Evolutionary conservation across 345 rosid species (phyloP).

Genomic region (Euphorbia tirucalli): DNA sequence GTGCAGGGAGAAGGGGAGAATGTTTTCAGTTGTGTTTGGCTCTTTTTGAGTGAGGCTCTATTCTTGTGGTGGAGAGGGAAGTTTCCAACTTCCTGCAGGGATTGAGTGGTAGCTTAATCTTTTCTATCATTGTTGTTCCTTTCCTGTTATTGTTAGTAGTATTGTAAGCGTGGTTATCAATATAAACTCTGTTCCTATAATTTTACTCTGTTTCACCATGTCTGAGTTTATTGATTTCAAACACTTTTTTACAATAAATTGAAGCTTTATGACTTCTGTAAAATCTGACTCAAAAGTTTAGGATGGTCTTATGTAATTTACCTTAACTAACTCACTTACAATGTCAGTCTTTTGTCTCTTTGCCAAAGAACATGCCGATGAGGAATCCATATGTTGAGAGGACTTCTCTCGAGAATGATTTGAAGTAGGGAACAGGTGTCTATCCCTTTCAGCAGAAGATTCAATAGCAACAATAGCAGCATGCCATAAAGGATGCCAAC

Average conservation of each 20-base stretch:
- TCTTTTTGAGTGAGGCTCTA: too few relatives aligned
- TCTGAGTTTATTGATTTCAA: not conserved
- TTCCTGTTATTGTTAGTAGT: too few relatives aligned
- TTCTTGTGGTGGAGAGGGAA: too few relatives aligned
- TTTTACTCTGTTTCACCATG: too few relatives aligned
- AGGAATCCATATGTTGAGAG: constrained; percentile 24
- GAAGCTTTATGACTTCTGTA: not conserved
- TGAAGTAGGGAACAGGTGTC: constrained; percentile 46
- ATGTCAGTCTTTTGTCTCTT: constrained; percentile 58
- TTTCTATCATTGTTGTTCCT: too few relatives aligned
- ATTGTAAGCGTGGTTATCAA: too few relatives aligned
- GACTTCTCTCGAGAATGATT: constrained; percentile 23
- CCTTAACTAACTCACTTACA: constrained; percentile 34
- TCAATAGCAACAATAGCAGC: constrained; percentile 81
- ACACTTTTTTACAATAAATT: not conserved
- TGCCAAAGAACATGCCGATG: constrained; percentile 35
- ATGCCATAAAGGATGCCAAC: constrained; percentile 75
- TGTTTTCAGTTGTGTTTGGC: too few relatives aligned
- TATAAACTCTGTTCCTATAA: too few relatives aligned
- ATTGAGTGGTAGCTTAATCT: too few relatives aligned
- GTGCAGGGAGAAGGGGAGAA: too few relatives aligned
- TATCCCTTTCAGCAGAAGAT: constrained; percentile 80
- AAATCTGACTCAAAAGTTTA: not conserved
- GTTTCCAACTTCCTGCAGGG: too few relatives aligned
- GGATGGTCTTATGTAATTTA: not conserved